Evolutionary conservation across 2,329 filamentous ascomycete species (phyloP).

Genomic region (Alternaria gansuensis): DNA sequence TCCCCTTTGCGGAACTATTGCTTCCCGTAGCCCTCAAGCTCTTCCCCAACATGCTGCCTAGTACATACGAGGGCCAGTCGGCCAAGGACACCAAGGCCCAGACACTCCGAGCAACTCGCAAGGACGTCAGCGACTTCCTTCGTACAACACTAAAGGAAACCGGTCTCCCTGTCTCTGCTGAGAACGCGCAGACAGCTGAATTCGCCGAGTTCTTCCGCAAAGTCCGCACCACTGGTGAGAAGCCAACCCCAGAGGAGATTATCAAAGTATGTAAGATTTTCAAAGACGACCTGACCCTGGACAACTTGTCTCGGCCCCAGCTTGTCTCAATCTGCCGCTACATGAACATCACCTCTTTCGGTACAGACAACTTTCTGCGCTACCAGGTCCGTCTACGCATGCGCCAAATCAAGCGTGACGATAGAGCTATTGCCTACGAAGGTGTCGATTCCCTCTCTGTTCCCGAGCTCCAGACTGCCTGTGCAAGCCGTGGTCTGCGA

Average conservation of each 20-base stretch:
- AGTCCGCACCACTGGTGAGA: slow-evolving; percentile 83
- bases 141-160: slow-evolving; percentile 89
- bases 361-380: slow-evolving; percentile 95
- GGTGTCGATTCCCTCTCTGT: slow-evolving; percentile 94
- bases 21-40: slow-evolving; percentile 90
- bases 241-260: slow-evolving; percentile 86
- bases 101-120: slow-evolving; percentile 82
- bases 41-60: slow-evolving; percentile 96
- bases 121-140: slow-evolving; percentile 91
- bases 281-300: slow-evolving; percentile 94
- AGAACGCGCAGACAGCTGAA: slow-evolving; percentile 89
- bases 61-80: slow-evolving; percentile 93
- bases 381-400: slow-evolving; percentile 98
- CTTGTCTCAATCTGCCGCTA: slow-evolving; percentile 98
- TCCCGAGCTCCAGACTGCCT: slow-evolving; percentile 88
- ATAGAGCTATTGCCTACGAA: slow-evolving; percentile 92
- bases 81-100: slow-evolving; percentile 89
- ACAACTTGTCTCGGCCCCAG: slow-evolving; percentile 95
- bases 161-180: slow-evolving; percentile 84
- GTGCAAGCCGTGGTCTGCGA: slow-evolving; percentile 88
- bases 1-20: slow-evolving; percentile 93
- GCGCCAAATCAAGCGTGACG: slow-evolving; percentile 98
- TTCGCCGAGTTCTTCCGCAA: slow-evolving; percentile 98
- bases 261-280: slow-evolving; percentile 99
- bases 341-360: slow-evolving; percentile 97